Evolutionary conservation across 2,329 filamentous ascomycete species (phyloP).

Genomic region (Colletotrichum caudatum): DNA sequence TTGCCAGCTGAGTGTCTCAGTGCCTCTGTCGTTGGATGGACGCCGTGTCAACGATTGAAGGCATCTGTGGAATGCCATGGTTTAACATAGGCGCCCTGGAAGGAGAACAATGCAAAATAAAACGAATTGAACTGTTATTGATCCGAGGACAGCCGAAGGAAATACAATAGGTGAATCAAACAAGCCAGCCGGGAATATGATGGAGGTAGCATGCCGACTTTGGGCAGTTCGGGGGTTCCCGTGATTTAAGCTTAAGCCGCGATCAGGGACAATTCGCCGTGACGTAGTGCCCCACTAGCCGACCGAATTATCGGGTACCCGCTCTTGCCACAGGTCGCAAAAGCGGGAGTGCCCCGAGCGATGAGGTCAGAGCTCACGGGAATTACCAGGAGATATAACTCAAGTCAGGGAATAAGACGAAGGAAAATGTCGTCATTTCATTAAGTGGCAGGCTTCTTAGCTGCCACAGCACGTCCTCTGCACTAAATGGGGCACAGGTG

Average conservation of each 20-base stretch:
- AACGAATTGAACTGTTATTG: not conserved
- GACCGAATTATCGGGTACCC: conserved; percentile 22
- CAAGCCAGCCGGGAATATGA: conserved; percentile 9
- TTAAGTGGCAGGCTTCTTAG: conserved; percentile 17
- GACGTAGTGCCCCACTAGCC: conserved; percentile 35
- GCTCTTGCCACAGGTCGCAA: conserved; percentile 20
- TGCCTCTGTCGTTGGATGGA: not conserved
- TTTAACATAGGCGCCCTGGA: too few species aligned
- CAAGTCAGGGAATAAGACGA: not conserved
- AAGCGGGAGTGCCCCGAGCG: conserved; percentile 16
- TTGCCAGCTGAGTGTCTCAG: conserved; percentile 18
- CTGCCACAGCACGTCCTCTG: not conserved
- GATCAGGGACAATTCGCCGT: conserved; percentile 24
- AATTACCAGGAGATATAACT: not conserved
- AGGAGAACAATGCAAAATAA: too few species aligned
- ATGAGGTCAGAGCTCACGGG: conserved; percentile 21
- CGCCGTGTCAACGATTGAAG: not conserved
- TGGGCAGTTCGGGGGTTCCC: conserved; percentile 1
- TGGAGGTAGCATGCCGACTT: conserved; percentile 7
- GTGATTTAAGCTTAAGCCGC: conserved; percentile 26
- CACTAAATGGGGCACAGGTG: conserved; percentile 9
- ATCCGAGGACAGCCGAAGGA: not conserved
- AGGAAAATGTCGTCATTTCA: conserved; percentile 27
- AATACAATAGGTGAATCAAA: not conserved
- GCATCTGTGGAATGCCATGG: not conserved